Base-by-base conservation (phyloP, 331 rosid species). In the Saraca asoca region DNA sequence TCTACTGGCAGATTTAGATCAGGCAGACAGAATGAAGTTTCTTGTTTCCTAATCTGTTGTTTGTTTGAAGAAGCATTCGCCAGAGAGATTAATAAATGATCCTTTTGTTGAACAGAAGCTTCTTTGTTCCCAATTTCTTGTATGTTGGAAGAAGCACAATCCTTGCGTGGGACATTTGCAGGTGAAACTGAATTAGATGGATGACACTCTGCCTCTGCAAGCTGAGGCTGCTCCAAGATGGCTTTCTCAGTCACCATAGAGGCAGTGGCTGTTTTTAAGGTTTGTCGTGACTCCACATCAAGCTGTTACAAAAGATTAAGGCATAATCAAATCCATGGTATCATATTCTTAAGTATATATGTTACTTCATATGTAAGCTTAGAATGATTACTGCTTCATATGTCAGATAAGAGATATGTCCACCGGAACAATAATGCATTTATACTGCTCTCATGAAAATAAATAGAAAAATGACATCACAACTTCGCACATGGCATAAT, bases 1-100 rank as follows among this genome's bases (percentile, higher is more conserved):
- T 80, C 88, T 4, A 79, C 68, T 13, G 93, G 91, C 67, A 93
- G 65, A 78, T 93, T 93, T 68, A 93, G 82, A 80, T 93, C 98
- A 5, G 98, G 98, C 14, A 93, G 79, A 19, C 45, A 54, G 69
- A 79, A 68, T 13, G 73, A 75, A 31, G 79, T 29, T 24, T 69
- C 96, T 20, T 15, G 53, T 44, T 72, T 72, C 70, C 75, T 76
- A 38, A 61, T 69, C 39, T 78, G 91, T 51, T 66, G 78, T 29
- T 65, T 53, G 70, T 78, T 70, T 56, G 67, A 44, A 64, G 82
- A 60, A 65, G 61, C 61, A 44, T 64, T 79, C 53, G 67, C 42
- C 18, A 73, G 75, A 58, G 16, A 4, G 13, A 64, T 49, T 10
- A 39, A 39, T 2, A 10, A 18, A 42, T 71, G 71, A 64, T 20